Base-by-base conservation (phyloP, 164 flowering plant species). In the Platanus orientalis region DNA sequence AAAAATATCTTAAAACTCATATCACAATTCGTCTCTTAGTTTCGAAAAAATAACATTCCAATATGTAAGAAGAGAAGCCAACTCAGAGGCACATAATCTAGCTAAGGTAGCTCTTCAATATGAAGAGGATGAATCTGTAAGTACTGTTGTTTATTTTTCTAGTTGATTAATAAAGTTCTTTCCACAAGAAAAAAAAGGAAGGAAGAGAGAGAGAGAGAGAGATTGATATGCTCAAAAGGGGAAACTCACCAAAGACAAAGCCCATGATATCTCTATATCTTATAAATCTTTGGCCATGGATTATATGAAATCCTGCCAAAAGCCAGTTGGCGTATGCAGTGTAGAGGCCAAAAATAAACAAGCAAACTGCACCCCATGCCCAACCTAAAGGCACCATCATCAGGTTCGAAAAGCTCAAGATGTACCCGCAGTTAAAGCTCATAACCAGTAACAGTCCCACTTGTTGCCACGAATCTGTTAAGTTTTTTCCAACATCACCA, bases 391-490 rank as follows among this genome's bases (percentile, higher is more conserved):
- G 87, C 60, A 72, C 82, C 74, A 85, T 24, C 62, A 81, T 83
- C 21, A 78, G 76, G 52, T 71, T 77, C 4, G 90, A 81, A 47
- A 71, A 83, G 52, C 71, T 78, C 72, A 85, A 34, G 60, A 85
- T 73, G 57, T 80, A 83, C 1, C 83, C 87, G 40, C 83, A 73
- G 75, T 75, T 81, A 77, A 78, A 78, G 67, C 78, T 27, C 16
- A 80, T 75, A 2, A 71, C 75, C 26, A 85, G 71, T 71, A 85
- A 6, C 36, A 82, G 40, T 14, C 84, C 82, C 40, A 84, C 84
- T 63, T 84, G 89, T 57, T 51, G 45, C 89, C 89, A 84, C 71
- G 89, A 82, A 73, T 84, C 89, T 84, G 78, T 65, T n/a, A 73
- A 52, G 57, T 28, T 57, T 23, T 3, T 21, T 51, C 25, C 19